These are phyloP conservation scores for Hanseniaspora nectarophila DNA, from an alignment of 805 yeast genomes.

Conservation along the genomic window DNA sequence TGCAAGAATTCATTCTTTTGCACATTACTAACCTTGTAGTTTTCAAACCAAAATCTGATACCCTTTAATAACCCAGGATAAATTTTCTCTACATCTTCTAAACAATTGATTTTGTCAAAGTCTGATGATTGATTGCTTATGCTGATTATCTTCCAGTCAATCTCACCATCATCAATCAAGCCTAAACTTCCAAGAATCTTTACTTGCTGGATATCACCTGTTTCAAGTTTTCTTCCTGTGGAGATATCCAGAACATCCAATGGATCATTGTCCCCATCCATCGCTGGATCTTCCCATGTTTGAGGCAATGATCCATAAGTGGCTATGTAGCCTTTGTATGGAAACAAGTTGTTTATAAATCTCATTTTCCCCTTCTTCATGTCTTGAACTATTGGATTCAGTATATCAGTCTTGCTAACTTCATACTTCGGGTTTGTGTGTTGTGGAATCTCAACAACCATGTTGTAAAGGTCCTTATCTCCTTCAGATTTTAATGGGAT, in stretches of 20 bases:
- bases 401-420: conserved; percentile 67
- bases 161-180: conserved; percentile 82
- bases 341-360: conserved; percentile 95
- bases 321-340: conserved; percentile 96
- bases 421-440: conserved; percentile 98
- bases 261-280: conserved; percentile 84
- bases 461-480: conserved; percentile 21
- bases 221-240: conserved; percentile 22
- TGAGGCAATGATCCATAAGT: conserved; percentile 99
- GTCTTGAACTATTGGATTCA: conserved; percentile 94
- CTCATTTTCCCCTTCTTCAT: conserved; percentile 93
- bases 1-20: conserved; percentile 65
- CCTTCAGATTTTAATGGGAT: conserved; percentile 31
- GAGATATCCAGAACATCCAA: conserved; percentile 90
- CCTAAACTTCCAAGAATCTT: conserved; percentile 69
- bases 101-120: conserved; percentile 46
- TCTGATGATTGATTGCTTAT: conserved; percentile 58
- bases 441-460: conserved; percentile 95
- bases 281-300: conserved; percentile 61
- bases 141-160: conserved; percentile 85
- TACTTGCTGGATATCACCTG: conserved; percentile 56
- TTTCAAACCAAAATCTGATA: conserved; percentile 68
- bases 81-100: conserved; percentile 53
- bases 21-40: conserved; percentile 71
- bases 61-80: conserved; percentile 63